phyloP scores from a whole-genome alignment of 179 eudicot genomes.

The Spinacia oleracea region DNA sequence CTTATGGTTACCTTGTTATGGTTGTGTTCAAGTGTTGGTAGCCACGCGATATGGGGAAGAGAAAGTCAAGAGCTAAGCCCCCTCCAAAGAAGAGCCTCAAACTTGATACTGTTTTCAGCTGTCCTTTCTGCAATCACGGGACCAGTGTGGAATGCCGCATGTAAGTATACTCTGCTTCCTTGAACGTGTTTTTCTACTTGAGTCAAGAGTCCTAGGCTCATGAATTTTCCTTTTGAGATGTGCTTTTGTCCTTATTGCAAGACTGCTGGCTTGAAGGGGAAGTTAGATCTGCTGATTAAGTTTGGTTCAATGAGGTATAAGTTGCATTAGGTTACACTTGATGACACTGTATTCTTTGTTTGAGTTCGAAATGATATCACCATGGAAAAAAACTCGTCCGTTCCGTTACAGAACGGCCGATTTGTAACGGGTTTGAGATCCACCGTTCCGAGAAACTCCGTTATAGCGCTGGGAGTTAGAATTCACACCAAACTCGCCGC shows the following conservation, averaged over 20 bases:
- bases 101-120: constrained; percentile 88
- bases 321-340: background rate
- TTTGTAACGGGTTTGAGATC: no score
- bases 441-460: no score
- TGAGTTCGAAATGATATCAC: background rate
- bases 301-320: constrained; percentile 4
- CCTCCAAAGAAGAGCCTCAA: constrained; percentile 78
- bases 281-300: background rate
- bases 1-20: background rate
- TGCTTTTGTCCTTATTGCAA: background rate
- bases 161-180: constrained; percentile 44
- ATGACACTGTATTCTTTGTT: background rate
- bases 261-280: background rate
- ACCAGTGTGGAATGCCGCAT: constrained; percentile 88
- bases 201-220: background rate
- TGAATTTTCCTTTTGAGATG: background rate
- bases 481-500: no score
- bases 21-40: constrained; percentile 1
- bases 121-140: constrained; percentile 94
- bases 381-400: no score
- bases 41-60: constrained; percentile 71
- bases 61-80: constrained; percentile 91
- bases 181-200: background rate
- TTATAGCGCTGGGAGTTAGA: no score
- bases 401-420: no score